Evolutionary conservation across 768 basidiomycete genomes (phyloP).

Genomic region (Sporobolomyces roseus): DNA sequence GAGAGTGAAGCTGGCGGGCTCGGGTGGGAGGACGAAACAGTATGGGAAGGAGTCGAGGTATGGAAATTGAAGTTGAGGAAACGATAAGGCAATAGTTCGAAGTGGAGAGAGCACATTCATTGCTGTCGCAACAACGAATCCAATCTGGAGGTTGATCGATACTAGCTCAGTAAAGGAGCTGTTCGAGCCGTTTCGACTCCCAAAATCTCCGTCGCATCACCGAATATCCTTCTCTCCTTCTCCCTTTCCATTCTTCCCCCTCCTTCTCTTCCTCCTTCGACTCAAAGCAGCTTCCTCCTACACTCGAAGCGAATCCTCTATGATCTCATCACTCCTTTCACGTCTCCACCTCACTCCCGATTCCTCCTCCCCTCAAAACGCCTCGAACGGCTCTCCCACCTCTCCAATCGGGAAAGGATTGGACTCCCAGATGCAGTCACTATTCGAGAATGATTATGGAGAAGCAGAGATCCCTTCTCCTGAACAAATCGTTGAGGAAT

Average conservation of each 20-base stretch:
- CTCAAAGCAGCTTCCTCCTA: not conserved
- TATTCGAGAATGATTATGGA: too few species aligned
- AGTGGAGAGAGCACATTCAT: too few species aligned
- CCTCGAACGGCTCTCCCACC: not conserved
- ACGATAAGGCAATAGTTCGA: too few species aligned
- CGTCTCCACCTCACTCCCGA: not conserved
- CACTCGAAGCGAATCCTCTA: not conserved
- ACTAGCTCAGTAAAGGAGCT: too few species aligned
- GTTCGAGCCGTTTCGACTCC: not conserved
- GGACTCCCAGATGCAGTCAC: too few species aligned
- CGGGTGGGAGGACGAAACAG: constrained; percentile 5
- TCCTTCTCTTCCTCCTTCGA: not conserved
- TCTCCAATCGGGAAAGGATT: too few species aligned
- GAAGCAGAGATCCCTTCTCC: too few species aligned
- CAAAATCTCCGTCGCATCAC: not conserved
- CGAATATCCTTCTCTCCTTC: too few species aligned
- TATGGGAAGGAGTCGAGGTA: constrained; percentile 11
- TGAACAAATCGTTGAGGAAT: too few species aligned
- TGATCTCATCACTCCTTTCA: not conserved
- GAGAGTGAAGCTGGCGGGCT: not conserved
- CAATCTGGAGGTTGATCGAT: too few species aligned
- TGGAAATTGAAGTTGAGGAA: constrained; percentile 4
- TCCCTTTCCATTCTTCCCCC: not conserved
- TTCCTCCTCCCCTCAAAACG: not conserved
- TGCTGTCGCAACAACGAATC: too few species aligned